Conservation (phyloP, 2,329 filamentous ascomycete genomes). For the Aspergillus caelatus region DNA sequence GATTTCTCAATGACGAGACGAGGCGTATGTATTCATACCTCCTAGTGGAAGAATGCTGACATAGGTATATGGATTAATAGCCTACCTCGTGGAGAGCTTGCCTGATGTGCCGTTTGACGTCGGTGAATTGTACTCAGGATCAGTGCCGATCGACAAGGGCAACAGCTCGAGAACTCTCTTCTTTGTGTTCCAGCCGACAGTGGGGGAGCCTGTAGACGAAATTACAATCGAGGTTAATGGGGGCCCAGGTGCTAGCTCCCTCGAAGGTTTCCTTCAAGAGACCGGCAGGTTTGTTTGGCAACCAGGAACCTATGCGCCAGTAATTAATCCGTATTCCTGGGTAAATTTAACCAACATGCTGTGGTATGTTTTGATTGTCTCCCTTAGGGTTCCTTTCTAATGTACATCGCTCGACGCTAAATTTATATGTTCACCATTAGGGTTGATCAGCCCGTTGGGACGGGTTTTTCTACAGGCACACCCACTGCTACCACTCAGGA, state of each 20-base stretch:
- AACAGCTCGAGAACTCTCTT: conserved; percentile 50
- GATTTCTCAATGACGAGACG: conserved; percentile 30
- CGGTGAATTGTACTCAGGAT: conserved; percentile 53
- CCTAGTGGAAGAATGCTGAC: not conserved
- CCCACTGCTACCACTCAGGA: conserved; percentile 68
- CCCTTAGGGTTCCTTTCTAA: not conserved
- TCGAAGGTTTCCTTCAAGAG: conserved; percentile 73
- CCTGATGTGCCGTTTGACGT: conserved; percentile 72
- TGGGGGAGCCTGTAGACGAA: conserved; percentile 48
- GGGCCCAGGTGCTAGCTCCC: conserved; percentile 58
- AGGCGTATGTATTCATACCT: conserved; percentile 24
- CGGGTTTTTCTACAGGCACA: conserved; percentile 69
- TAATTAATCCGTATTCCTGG: conserved; percentile 72
- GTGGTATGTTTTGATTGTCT: conserved; percentile 53
- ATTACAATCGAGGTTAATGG: conserved; percentile 55
- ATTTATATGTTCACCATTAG: conserved; percentile 11
- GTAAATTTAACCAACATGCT: conserved; percentile 75
- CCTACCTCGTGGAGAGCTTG: conserved; percentile 66
- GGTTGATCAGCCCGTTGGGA: conserved; percentile 53
- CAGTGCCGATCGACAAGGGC: conserved; percentile 56
- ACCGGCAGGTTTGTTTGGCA: conserved; percentile 76
- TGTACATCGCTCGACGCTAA: not conserved
- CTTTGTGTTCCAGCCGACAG: conserved; percentile 54
- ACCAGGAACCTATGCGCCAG: conserved; percentile 67
- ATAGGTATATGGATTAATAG: conserved; percentile 35